These are phyloP conservation scores for Leccinum subgranulosum DNA, from an alignment of 768 basidiomycete genomes.

Conservation along the genomic window DNA sequence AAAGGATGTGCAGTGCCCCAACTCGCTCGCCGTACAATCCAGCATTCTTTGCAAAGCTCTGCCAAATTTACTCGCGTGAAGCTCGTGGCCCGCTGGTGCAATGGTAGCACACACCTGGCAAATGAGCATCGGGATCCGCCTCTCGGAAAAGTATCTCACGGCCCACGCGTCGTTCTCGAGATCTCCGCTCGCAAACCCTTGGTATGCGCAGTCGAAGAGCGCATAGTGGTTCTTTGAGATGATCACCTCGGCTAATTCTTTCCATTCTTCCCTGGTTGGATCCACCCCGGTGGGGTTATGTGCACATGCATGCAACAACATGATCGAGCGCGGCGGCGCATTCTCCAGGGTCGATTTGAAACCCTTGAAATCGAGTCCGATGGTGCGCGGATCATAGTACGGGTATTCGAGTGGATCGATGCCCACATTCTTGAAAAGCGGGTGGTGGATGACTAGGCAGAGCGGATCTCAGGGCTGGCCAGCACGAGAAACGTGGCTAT, in stretches of 20 bases:
- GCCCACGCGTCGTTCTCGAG: conserved; percentile 91
- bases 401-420: conserved; percentile 84
- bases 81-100: background rate
- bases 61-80: conserved; percentile 16
- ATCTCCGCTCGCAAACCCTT: conserved; percentile 94
- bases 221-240: conserved; percentile 74
- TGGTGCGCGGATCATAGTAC: conserved; percentile 92
- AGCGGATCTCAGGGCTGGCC: background rate
- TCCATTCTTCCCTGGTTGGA: conserved; percentile 87
- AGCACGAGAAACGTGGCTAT: background rate
- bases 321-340: conserved; percentile 75
- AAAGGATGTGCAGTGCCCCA: conserved; percentile 87
- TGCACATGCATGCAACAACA: conserved; percentile 91
- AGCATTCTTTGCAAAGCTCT: conserved; percentile 98
- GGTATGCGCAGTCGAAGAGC: conserved; percentile 96
- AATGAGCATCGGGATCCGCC: conserved; percentile 71
- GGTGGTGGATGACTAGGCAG: conserved; percentile 74
- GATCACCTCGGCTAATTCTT: conserved; percentile 68
- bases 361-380: conserved; percentile 78
- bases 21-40: conserved; percentile 94
- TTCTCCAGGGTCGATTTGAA: conserved; percentile 56
- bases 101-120: conserved; percentile 64
- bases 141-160: conserved; percentile 80
- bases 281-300: conserved; percentile 98
- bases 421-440: conserved; percentile 88